phyloP scores from a whole-genome alignment of 139 green algal genomes.

The Micractinium sp. region DNA sequence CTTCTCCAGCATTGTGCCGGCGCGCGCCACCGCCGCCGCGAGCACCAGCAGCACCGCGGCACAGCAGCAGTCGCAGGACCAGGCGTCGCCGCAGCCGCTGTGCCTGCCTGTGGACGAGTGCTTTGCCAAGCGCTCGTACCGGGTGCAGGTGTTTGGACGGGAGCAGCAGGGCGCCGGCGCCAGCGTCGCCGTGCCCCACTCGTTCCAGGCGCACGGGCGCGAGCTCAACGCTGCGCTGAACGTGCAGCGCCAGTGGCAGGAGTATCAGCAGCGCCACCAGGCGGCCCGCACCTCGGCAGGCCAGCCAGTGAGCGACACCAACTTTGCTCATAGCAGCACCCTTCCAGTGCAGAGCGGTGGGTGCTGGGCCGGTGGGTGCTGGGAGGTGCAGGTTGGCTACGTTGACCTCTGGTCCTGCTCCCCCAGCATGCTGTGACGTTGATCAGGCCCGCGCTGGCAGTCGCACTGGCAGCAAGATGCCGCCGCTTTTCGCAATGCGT shows the following conservation, averaged over 20 bases:
- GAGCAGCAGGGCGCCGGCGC: neutral
- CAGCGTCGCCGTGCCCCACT: slow-evolving; percentile 4
- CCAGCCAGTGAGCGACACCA: slow-evolving; percentile 10
- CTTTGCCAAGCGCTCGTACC: neutral
- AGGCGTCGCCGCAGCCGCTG: slow-evolving; percentile 17
- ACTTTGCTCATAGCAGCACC: slow-evolving; percentile 36
- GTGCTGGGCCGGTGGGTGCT: neutral
- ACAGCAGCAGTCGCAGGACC: neutral
- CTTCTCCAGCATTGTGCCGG: neutral
- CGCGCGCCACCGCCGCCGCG: neutral
- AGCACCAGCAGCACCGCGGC: neutral
- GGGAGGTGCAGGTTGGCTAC: neutral
- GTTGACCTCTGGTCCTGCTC: neutral
- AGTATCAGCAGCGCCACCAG: slow-evolving; percentile 30
- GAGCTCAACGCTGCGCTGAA: slow-evolving; percentile 5
- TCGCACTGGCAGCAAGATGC: neutral
- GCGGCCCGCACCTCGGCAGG: neutral
- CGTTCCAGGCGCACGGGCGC: neutral
- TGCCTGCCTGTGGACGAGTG: slow-evolving; percentile 5
- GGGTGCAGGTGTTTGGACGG: slow-evolving; percentile 29
- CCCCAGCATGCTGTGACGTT: too few relatives aligned
- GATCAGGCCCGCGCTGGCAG: too few relatives aligned
- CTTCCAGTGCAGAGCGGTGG: slow-evolving; percentile 21
- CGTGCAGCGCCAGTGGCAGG: slow-evolving; percentile 26
- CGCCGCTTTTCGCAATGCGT: too few relatives aligned